A percentile compares a stretch with the other conserved stretches of the same genome.
phyloP scores from a whole-genome alignment of 1,284 basidiomycete genomes.

The Waitea zeae region DNA sequence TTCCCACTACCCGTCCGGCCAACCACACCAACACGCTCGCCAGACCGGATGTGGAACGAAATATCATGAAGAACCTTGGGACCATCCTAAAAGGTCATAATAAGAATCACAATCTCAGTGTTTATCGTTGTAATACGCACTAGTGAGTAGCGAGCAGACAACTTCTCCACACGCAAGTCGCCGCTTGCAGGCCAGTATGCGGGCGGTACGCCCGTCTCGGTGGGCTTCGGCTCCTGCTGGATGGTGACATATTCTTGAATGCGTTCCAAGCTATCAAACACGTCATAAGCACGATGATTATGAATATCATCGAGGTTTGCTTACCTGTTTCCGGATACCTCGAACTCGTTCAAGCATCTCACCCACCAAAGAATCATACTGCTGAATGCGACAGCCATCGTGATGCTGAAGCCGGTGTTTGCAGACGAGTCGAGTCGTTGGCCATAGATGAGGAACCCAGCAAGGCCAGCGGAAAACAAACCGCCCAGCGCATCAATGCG shows the following conservation, averaged over 20 bases:
- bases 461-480: conserved; percentile 34
- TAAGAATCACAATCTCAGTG: not conserved
- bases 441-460: conserved; percentile 9
- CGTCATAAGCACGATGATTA: conserved; percentile 7
- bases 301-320: not conserved
- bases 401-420: conserved; percentile 21
- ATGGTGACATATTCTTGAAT: conserved; percentile 57
- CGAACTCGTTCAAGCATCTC: conserved; percentile 34
- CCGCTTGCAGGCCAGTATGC: conserved; percentile 71
- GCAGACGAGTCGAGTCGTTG: not conserved
- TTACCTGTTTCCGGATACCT: conserved; percentile 27
- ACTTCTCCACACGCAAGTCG: conserved; percentile 39
- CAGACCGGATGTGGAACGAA: conserved; percentile 25
- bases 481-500: conserved; percentile 33
- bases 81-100: conserved; percentile 15
- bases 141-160: conserved; percentile 36
- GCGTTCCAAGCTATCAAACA: conserved; percentile 55
- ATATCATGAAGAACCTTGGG: conserved; percentile 29
- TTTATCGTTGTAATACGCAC: conserved; percentile 9
- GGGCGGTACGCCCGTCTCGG: conserved; percentile 36
- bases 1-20: conserved; percentile 41
- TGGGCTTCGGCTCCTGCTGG: conserved; percentile 47
- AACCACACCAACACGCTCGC: conserved; percentile 36
- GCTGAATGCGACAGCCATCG: conserved; percentile 38
- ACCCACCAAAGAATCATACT: conserved; percentile 36